phyloP scores from a whole-genome alignment of 371 early-diverging fungal genomes.

The Mucor plumbeus region DNA sequence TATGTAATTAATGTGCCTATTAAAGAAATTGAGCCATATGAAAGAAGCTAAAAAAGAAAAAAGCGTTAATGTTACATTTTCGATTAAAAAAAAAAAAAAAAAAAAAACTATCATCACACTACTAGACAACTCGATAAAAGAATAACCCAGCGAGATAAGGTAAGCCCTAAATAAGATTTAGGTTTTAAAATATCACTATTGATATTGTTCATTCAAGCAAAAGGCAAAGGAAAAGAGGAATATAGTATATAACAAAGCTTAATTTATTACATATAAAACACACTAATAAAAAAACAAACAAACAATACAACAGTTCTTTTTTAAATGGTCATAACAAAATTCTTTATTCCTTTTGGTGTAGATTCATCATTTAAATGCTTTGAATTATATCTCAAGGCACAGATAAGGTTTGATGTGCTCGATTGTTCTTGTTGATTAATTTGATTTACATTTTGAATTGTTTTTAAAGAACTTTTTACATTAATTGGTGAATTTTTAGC shows the following conservation, averaged over 20 bases:
- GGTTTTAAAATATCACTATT: not conserved
- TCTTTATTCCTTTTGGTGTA: conserved; percentile 79
- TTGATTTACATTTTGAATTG: conserved; percentile 63
- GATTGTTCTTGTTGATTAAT: conserved; percentile 38
- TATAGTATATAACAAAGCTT: not conserved
- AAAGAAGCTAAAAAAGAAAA: not conserved
- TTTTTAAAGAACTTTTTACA: conserved; percentile 74
- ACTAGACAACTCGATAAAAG: conserved; percentile 5
- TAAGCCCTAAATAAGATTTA: not conserved
- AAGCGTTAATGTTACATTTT: not conserved
- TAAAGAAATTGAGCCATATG: not conserved
- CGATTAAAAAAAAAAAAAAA: not conserved
- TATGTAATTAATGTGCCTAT: not conserved
- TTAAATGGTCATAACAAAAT: conserved; percentile 54
- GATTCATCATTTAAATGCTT: conserved; percentile 83
- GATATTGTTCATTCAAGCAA: not conserved
- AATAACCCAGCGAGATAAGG: conserved; percentile 7
- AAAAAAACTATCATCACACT: not conserved
- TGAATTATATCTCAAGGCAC: conserved; percentile 80
- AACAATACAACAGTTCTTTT: not conserved
- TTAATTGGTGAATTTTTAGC: conserved; percentile 79
- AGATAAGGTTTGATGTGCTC: conserved; percentile 71
- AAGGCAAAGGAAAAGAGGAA: too few relatives aligned
- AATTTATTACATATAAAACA: not conserved
- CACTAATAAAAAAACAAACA: not conserved